Base-by-base conservation (phyloP, 2,329 filamentous ascomycete genomes). In the Botrytis deweyae region DNA sequence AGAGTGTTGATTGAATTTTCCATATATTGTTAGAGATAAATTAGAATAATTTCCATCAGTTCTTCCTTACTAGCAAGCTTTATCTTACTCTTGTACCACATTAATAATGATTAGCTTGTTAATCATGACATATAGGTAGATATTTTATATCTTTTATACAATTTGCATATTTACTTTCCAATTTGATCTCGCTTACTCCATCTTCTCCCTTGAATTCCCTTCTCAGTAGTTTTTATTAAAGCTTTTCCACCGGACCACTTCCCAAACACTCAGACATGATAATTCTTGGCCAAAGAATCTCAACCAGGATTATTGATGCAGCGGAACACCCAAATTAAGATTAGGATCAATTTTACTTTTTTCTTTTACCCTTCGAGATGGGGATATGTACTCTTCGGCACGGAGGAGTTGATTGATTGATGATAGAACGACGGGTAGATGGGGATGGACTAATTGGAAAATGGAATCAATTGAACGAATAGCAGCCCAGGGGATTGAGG, bases 291-390 rank as follows among this genome's bases (percentile, higher is more conserved):
- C 40, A 18, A 4, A 55, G 65, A 55, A 29, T 55, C 33, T n/a
- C 38, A 40, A 36, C 33, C 33, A 55, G 65, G 65, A n/a, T 55
- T 29, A 22, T 67, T 55, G 65, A 67, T 67, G 44, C 40, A 66
- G 63, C 25, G 29, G 29, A 36, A 55, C 25, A 40, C 18, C 36
- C 18, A 40, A 67, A 20, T 58, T 67, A 67, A 67, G 65, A 67
- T 67, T 67, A 49, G 38, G 52, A 12, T 40, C 46, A 67, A 67
- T 67, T 49, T 66, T 16, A 29, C n/a, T 65, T 65, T 46, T 44
- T 22, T 14, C 33, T 65, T 29, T 22, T 20, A 10, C 36, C 29
- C 22, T 38, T 62, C 1, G n/a, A 52, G 33, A 52, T 40, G 64
- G 44, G 44, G 25, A 63, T 33, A n/a, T n/a, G n/a, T n/a, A n/a